Evolutionary conservation across 2,329 filamentous ascomycete genomes (phyloP), one percentile per base, ranked within the genome.

Genomic region (Mycosphaerella arachidis): DNA sequence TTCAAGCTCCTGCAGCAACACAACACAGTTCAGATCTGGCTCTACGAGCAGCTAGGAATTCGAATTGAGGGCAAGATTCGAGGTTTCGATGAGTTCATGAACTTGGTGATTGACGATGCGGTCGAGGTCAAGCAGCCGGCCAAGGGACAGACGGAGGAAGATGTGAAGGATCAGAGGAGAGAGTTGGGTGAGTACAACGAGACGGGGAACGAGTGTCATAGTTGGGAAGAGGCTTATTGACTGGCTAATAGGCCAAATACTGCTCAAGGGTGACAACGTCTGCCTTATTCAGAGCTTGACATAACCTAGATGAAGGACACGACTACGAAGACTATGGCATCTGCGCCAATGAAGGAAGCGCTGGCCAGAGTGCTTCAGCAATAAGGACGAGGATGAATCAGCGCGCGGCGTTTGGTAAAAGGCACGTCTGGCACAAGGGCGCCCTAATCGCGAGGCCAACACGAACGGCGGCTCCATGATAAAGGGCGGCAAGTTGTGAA

Each of bases 31-130:
- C 91, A 90, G 70, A 90, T 99, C 72, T 99, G 94, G 94, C 82
- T 99, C 46, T 97, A 95, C 76, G 94, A 99, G 79, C 94, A 99
- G 82, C 81, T 97, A 56, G 87, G 87, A 13, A 92, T 96, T 72
- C 84, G 94, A 62, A 97, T 99, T 72, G 92, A 97, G 79, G 94
- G 94, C 63, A 96, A 93, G 79, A 96, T 99, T 67, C 86, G 94
- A 72, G 93, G 94, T 13, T 99, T 99, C 68, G 94, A 99, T 75
- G 94, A 99, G 77, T 99, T 97, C 79, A 97, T 99, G 92, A 99
- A 99, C 79, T 82, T 99, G 53, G 94, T 97, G 43, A 84, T 96
- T 67, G 94, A 99, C 72, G 92, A 99, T 70, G 94, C 94, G 31
- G 86, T 97, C 59, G 93, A 97, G 78, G 92, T 99, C 48, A 90